phyloP scores from a whole-genome alignment of 148 eudicot species.

The Heliamphora exappendiculata region DNA sequence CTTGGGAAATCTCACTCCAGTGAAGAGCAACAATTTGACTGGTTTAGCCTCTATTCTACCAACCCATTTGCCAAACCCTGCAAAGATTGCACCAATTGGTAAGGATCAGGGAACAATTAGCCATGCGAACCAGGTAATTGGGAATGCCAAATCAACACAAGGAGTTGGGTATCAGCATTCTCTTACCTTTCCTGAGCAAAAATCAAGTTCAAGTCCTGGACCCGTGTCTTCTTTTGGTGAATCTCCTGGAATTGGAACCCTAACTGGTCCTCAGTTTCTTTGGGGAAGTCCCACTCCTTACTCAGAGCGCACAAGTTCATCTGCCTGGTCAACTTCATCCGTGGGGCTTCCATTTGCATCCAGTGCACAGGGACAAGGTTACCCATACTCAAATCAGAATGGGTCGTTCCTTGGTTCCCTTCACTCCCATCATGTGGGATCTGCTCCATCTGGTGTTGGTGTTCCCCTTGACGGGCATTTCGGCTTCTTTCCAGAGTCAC shows the following conservation, averaged over 20 bases:
- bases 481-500: slow-evolving; percentile 37
- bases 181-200: slow-evolving; percentile 28
- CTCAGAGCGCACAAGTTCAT: slow-evolving; percentile 26
- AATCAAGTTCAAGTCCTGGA: slow-evolving; percentile 28
- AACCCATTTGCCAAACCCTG: slow-evolving; percentile 24
- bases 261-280: slow-evolving; percentile 53
- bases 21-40: slow-evolving; percentile 27
- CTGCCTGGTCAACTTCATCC: slow-evolving; percentile 33
- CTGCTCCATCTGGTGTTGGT: slow-evolving; percentile 47
- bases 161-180: slow-evolving; percentile 25
- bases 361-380: slow-evolving; percentile 24
- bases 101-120: slow-evolving; percentile 28
- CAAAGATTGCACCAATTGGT: slow-evolving; percentile 47
- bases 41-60: slow-evolving; percentile 44
- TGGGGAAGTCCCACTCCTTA: slow-evolving; percentile 49
- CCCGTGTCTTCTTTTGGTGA: slow-evolving; percentile 33
- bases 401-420: slow-evolving; percentile 29
- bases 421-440: slow-evolving; percentile 39
- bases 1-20: slow-evolving; percentile 29
- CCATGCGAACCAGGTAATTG: slow-evolving; percentile 14
- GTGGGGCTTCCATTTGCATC: slow-evolving; percentile 24
- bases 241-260: slow-evolving; percentile 31
- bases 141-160: slow-evolving; percentile 16
- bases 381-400: slow-evolving; percentile 24
- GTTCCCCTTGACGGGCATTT: slow-evolving; percentile 33